Base-by-base conservation (phyloP, 352 stramenopile species). In the Pythium angustatum region DNA sequence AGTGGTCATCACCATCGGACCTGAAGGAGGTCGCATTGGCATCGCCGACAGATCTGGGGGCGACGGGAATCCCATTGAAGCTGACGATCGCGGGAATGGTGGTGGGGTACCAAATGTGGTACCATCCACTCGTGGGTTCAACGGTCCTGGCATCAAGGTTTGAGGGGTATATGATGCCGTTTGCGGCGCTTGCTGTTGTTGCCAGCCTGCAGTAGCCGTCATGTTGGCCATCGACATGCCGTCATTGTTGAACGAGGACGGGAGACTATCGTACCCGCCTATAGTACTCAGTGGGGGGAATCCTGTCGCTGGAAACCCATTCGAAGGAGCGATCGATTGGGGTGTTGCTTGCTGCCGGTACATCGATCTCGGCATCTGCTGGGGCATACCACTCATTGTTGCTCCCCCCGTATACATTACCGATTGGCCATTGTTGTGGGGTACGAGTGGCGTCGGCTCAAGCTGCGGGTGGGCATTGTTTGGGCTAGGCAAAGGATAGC, bases 41-140 rank as follows among this genome's bases (percentile, higher is more conserved):
- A 56, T 64, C 19, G 12, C 31, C 17, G 28, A 41, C 8, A 72
- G 17, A 45, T 68, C 45, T 26, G 65, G 65, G 38, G 65, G 65
- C 11, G 66, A 73, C 40, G 66, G 66, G 40, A 69, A 73, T 5
- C 66, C 59, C 66, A 73, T 73, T 6, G 66, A 65, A 11, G 59
- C 54, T 51, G 66, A 68, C 3, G 66, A 68, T 8, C 58, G 58
- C 15, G 52, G 58, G 24, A 65, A 58, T 12, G 43, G 52, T 3
- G 64, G 52, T 7, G 64, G 57, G 6, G 54, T 66, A 4, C n/a
- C 50, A 21, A 63, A 43, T 7, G 54, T 19, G 6, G 30, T 54
- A 15, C 56, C 56, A 19, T 56, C 36, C 9, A 38, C 36, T 28
- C 56, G 30, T 17, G 56, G 44, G 19, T 65, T 58, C n/a, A 58